Evolutionary conservation across 108 stramenopile genomes (phyloP).

Genomic region (Fistulifera solaris): DNA sequence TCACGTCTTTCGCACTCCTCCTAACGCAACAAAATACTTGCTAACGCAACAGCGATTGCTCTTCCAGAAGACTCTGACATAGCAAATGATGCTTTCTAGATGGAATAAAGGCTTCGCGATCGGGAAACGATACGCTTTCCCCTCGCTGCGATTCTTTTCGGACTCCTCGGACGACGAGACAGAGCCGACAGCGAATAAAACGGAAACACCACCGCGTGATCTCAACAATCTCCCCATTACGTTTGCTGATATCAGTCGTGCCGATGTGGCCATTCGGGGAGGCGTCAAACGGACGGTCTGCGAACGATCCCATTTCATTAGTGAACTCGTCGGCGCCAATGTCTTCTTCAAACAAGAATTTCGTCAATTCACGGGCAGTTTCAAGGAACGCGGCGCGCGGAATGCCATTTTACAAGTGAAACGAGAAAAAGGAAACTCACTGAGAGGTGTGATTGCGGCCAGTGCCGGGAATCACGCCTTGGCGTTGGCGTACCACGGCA

Average conservation of each 20-base stretch:
- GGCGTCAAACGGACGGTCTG: conserved; percentile 64
- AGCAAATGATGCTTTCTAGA: too few species aligned
- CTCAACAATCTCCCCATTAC: conserved; percentile 45
- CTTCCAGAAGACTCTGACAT: too few species aligned
- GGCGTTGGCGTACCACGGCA: conserved; percentile 91
- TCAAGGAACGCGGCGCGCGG: conserved; percentile 96
- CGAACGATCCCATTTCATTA: conserved; percentile 57
- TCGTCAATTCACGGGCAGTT: conserved; percentile 89
- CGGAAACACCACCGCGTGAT: neutral
- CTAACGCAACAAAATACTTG: too few species aligned
- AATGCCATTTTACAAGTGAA: conserved; percentile 81
- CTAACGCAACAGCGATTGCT: too few species aligned
- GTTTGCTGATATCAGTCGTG: conserved; percentile 75
- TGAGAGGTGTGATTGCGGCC: conserved; percentile 88
- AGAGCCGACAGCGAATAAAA: too few species aligned
- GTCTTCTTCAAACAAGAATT: conserved; percentile 81
- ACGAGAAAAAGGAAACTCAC: conserved; percentile 19
- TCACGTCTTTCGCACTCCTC: too few species aligned
- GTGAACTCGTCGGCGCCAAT: conserved; percentile 71
- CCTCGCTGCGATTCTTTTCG: too few species aligned
- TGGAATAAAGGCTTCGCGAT: too few species aligned
- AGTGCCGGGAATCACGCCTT: conserved; percentile 88
- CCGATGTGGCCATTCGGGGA: conserved; percentile 62
- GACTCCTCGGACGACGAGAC: too few species aligned
- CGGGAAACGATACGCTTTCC: too few species aligned